phyloP scores from a whole-genome alignment of 1,139 yeast species.

The Lizanozyma gosingica region DNA sequence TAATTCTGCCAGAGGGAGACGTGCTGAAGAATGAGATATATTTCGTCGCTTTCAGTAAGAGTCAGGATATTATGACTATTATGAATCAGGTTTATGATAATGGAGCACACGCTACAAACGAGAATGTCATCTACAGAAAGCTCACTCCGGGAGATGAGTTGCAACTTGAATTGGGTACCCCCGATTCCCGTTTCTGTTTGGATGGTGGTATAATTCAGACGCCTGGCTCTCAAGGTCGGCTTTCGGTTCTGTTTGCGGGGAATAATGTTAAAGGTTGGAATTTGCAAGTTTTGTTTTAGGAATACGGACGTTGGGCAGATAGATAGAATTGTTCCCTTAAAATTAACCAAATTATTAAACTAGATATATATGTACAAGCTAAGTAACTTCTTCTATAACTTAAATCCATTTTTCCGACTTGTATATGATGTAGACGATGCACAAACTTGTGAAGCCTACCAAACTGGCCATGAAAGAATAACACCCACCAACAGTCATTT shows the following conservation, averaged over 20 bases:
- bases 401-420: slow-evolving; percentile 3
- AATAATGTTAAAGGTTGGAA: slow-evolving; percentile 18
- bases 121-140: slow-evolving; percentile 34
- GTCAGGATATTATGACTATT: slow-evolving; percentile 39
- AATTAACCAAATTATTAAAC: too few species aligned
- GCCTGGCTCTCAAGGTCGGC: slow-evolving; percentile 16
- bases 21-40: slow-evolving; percentile 44
- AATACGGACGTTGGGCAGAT: too few species aligned
- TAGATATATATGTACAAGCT: too few species aligned
- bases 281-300: slow-evolving; percentile 5
- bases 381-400: too few species aligned
- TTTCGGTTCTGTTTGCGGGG: slow-evolving; percentile 13
- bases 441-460: background rate
- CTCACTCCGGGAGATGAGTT: slow-evolving; percentile 19
- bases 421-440: slow-evolving; percentile 2
- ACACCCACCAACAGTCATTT: slow-evolving; percentile 55
- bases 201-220: slow-evolving; percentile 40
- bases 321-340: too few species aligned
- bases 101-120: slow-evolving; percentile 44
- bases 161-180: slow-evolving; percentile 10
- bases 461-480: slow-evolving; percentile 44
- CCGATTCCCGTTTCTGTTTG: slow-evolving; percentile 35
- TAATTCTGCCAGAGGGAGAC: slow-evolving; percentile 63
- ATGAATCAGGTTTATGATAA: slow-evolving; percentile 52
- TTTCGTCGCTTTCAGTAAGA: slow-evolving; percentile 40